Base-by-base conservation (phyloP, 106 monocot genomes). In the Gastrodia elata region DNA sequence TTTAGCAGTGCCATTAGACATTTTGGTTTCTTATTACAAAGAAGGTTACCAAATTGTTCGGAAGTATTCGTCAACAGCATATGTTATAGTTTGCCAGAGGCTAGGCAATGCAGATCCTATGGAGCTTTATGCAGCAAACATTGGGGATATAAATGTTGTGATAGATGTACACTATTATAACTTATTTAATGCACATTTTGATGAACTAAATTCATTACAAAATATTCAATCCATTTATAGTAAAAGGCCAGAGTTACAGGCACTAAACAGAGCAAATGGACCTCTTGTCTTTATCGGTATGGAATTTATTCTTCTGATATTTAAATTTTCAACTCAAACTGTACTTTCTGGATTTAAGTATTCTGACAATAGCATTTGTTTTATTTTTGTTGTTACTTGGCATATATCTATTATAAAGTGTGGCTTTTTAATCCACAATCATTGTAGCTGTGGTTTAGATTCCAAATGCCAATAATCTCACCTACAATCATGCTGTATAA, bases 61-160 rank as follows among this genome's bases (percentile, higher is more conserved):
- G 39, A 81, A 70, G 34, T 85, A 94, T 73, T 90, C 93, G 4
- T 82, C 81, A 10, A 77, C 78, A 39, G 85, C 78, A 64, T 94
- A 85, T 86, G 90, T 94, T 49, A 82, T 94, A 77, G 38, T 87
- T 24, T 94, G 90, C 74, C 90, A 94, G 64, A 87, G 93, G 77
- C 90, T 94, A 71, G 93, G 93, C 64, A 88, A 88, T 82, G 89
- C 87, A 74, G 87, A 94, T 49, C 90, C 90, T 55, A 76, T 94
- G 37, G 93, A 94, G 67, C 83, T 93, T 37, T 89, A 79, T 76
- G 81, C 83, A 68, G 89, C 89, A 77, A 83, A 87, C 38, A 80
- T 93, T 70, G 93, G 89, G 7, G 72, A 64, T 43, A 79, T 75
- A 71, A 90, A 90, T 70, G 58, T 90, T 72, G 87, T 94, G 28